These are phyloP conservation scores for Cyberlindnera samutprakarnensis DNA, from an alignment of 805 yeast genomes.

Conservation along the genomic window DNA sequence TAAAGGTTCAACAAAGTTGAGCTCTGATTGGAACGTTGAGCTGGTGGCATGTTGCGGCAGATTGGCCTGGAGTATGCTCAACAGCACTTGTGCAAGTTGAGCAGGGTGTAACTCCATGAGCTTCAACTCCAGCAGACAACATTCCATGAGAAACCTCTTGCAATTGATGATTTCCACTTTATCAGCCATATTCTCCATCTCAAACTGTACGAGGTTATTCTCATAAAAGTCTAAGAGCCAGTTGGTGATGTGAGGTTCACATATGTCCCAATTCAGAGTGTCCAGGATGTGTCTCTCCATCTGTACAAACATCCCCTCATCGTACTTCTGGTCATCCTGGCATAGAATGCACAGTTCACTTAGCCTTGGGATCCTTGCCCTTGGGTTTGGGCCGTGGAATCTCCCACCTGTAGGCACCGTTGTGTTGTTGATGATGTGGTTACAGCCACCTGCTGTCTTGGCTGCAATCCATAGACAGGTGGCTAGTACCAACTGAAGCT, in stretches of 20 bases:
- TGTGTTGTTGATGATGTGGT: conserved; percentile 50
- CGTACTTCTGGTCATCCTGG: conserved; percentile 54
- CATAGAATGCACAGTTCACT: conserved; percentile 66
- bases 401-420: conserved; percentile 50
- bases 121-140: conserved; percentile 39
- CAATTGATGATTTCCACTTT: conserved; percentile 35
- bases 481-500: conserved; percentile 83
- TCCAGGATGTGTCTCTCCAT: conserved; percentile 74
- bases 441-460: conserved; percentile 71
- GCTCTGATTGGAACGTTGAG: conserved; percentile 11
- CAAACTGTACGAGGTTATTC: conserved; percentile 34
- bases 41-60: conserved; percentile 6
- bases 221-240: conserved; percentile 38
- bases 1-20: conserved; percentile 9
- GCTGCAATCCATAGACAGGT: conserved; percentile 92
- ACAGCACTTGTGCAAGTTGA: conserved; percentile 18
- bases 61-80: conserved; percentile 9
- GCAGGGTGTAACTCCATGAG: conserved; percentile 32
- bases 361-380: conserved; percentile 68
- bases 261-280: conserved; percentile 68
- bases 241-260: conserved; percentile 51
- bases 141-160: conserved; percentile 43
- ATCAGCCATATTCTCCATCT: conserved; percentile 21
- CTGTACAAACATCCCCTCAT: conserved; percentile 69
- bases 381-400: conserved; percentile 61